Evolutionary conservation across 768 basidiomycete species (phyloP).

Genomic region (Pleurotus eryngii): DNA sequence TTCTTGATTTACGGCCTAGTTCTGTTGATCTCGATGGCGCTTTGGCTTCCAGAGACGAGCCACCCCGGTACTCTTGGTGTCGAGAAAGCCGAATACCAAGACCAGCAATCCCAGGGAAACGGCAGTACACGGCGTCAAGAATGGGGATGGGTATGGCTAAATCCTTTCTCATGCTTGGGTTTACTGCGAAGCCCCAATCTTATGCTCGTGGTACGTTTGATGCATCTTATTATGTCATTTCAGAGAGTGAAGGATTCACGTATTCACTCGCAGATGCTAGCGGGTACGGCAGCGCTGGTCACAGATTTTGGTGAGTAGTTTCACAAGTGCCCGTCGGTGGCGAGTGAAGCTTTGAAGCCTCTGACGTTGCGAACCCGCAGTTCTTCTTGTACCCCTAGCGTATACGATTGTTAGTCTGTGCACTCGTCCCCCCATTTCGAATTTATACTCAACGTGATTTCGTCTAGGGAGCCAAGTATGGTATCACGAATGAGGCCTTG

Average conservation of each 20-base stretch:
- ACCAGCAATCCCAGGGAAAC: not conserved
- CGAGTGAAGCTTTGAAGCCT: no score
- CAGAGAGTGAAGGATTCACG: not conserved
- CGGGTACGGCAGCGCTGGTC: slow-evolving; percentile 16
- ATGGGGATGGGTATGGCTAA: slow-evolving; percentile 43
- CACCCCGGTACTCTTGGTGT: slow-evolving; percentile 57
- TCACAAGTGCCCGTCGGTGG: not conserved
- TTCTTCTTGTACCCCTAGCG: slow-evolving; percentile 42
- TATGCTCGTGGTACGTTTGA: slow-evolving; percentile 42
- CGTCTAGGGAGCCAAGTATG: slow-evolving; percentile 38
- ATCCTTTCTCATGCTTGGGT: slow-evolving; percentile 51
- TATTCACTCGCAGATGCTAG: not conserved
- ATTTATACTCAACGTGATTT: not conserved
- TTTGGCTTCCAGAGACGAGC: slow-evolving; percentile 63
- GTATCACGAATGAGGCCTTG: slow-evolving; percentile 37
- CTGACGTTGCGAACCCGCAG: slow-evolving; percentile 3
- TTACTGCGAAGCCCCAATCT: slow-evolving; percentile 61
- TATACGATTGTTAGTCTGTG: slow-evolving; percentile 43
- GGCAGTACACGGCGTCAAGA: not conserved
- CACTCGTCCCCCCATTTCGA: no score
- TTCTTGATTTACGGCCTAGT: slow-evolving; percentile 39
- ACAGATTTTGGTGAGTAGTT: slow-evolving; percentile 37
- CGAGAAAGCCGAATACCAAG: slow-evolving; percentile 34
- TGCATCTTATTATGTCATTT: not conserved
- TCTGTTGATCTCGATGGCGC: slow-evolving; percentile 33